A percentile compares a stretch with the other conserved stretches of the same genome.
Evolutionary conservation across 177 flowering plant species (phyloP).

Genomic region (Vitis hybrid): DNA sequence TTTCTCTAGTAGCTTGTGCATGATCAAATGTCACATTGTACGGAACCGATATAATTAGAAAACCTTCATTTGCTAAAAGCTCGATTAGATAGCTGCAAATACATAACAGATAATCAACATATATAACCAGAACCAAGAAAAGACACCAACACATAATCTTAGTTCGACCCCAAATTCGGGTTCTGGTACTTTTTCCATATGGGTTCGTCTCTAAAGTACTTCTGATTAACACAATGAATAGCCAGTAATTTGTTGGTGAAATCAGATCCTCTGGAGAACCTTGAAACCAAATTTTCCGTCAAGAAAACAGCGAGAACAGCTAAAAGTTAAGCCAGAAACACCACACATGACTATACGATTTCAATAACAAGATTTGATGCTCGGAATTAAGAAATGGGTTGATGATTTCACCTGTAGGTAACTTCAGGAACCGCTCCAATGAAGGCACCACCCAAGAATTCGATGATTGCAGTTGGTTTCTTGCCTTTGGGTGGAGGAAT

Average conservation of each 20-base stretch:
- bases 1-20: constrained; percentile 61
- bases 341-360: too few species aligned
- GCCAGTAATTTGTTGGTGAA: too few species aligned
- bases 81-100: constrained; percentile 65
- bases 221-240: too few species aligned
- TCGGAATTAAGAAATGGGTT: too few species aligned
- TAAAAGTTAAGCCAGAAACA: not conserved
- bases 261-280: too few species aligned
- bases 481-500: constrained; percentile 62
- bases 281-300: not conserved
- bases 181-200: too few species aligned
- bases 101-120: not conserved
- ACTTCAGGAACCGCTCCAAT: constrained; percentile 92
- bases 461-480: constrained; percentile 73
- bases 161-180: not conserved
- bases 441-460: constrained; percentile 92
- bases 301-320: not conserved
- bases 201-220: too few species aligned
- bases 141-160: not conserved
- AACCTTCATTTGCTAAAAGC: constrained; percentile 86
- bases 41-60: constrained; percentile 75
- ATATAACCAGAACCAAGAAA: too few species aligned
- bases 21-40: constrained; percentile 97
- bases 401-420: constrained; percentile 56
- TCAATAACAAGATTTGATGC: too few species aligned